phyloP scores from a whole-genome alignment of 345 rosid species.

The Nephelium lappaceum region DNA sequence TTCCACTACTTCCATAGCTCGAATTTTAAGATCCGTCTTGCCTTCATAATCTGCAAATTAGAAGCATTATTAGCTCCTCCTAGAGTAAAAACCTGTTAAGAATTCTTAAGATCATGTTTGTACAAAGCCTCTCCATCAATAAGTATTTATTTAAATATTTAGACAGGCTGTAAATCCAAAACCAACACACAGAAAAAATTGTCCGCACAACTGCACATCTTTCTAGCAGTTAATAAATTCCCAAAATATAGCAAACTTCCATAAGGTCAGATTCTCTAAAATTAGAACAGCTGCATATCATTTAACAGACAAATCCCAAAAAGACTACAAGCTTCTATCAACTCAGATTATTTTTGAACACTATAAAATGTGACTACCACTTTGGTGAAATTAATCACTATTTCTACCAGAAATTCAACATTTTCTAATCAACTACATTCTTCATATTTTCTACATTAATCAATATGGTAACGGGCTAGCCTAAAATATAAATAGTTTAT shows the following conservation, averaged over 20 bases:
- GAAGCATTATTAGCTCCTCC: not conserved
- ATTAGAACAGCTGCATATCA: not conserved
- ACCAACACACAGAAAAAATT: not conserved
- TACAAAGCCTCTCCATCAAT: not conserved
- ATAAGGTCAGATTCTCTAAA: not conserved
- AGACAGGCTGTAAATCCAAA: conserved; percentile 1
- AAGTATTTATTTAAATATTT: conserved; percentile 1
- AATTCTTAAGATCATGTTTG: not conserved
- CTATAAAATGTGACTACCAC: not conserved
- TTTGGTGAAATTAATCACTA: not conserved
- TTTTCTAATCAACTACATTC: not conserved
- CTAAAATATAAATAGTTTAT: not conserved
- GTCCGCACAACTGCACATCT: not conserved
- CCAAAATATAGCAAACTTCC: not conserved
- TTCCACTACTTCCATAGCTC: conserved; percentile 86
- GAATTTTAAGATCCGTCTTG: conserved; percentile 88
- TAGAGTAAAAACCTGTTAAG: not conserved
- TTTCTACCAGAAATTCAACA: not conserved
- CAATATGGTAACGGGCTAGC: not conserved
- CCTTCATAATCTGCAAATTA: conserved; percentile 79
- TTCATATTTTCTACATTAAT: not conserved
- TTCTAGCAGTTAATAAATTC: not conserved
- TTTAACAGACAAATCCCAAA: not conserved
- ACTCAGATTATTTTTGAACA: not conserved
- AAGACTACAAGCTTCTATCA: not conserved